Conservation (phyloP, 1,139 yeast genomes). For the Pichia norvegensis region DNA sequence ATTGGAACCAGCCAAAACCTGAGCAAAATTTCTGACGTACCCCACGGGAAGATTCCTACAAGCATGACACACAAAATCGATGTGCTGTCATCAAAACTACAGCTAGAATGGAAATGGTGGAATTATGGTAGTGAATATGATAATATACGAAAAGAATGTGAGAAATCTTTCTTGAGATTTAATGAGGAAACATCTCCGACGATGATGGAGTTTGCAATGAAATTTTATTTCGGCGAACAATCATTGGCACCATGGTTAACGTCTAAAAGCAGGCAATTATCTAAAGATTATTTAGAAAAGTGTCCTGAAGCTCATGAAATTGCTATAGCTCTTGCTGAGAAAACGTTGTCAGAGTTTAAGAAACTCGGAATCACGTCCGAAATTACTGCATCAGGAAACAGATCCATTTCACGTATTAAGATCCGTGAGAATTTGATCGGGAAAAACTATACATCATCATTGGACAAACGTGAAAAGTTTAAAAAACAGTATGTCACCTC, state of each 20-base stretch:
- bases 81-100: background rate
- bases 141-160: background rate
- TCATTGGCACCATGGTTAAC: slow-evolving; percentile 11
- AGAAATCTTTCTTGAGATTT: background rate
- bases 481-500: slow-evolving; percentile 13
- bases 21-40: too few relatives aligned
- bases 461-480: slow-evolving; percentile 20
- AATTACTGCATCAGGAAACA: slow-evolving; percentile 11
- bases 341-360: background rate
- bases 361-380: background rate
- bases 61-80: background rate
- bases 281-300: background rate
- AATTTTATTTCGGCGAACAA: slow-evolving; percentile 3
- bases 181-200: background rate
- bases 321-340: background rate
- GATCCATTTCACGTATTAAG: slow-evolving; percentile 3
- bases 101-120: slow-evolving; percentile 1
- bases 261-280: background rate
- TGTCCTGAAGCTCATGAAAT: background rate
- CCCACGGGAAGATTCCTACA: background rate
- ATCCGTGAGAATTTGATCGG: slow-evolving; percentile 18
- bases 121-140: background rate
- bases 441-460: slow-evolving; percentile 11
- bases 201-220: background rate
- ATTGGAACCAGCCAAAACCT: too few relatives aligned